A percentile compares a stretch with the other conserved stretches of the same genome.
These are phyloP conservation scores for Stropharia rugosoannulata DNA, from an alignment of 768 basidiomycete species.

Conservation along the genomic window DNA sequence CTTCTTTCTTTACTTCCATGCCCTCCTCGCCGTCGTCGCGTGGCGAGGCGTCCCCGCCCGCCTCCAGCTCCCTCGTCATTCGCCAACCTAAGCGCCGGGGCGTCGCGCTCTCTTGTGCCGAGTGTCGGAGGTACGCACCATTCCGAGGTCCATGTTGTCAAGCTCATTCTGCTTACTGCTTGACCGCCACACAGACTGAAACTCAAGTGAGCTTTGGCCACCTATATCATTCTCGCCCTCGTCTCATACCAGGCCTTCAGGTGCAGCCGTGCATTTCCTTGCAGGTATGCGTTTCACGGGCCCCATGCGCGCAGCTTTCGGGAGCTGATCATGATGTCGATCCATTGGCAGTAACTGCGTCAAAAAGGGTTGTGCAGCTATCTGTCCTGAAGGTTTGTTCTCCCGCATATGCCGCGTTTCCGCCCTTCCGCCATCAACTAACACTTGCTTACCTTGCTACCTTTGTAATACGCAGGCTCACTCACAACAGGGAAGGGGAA, in stretches of 20 bases:
- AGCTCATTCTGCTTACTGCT: slow-evolving; percentile 9
- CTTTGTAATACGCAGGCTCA: slow-evolving; percentile 41
- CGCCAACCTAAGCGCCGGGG: slow-evolving; percentile 49
- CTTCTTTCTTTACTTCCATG: slow-evolving; percentile 20
- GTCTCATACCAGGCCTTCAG: slow-evolving; percentile 28
- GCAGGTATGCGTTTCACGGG: slow-evolving; percentile 39
- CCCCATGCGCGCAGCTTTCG: slow-evolving; percentile 1
- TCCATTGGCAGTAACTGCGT: slow-evolving; percentile 46
- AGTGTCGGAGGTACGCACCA: slow-evolving; percentile 58
- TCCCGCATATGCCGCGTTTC: slow-evolving; percentile 10
- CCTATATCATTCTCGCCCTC: slow-evolving; percentile 3
- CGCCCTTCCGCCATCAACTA: slow-evolving; percentile 11
- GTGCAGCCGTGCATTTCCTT: slow-evolving; percentile 67
- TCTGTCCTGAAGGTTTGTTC: slow-evolving; percentile 61
- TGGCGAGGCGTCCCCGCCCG: slow-evolving; percentile 17
- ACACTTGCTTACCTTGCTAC: slow-evolving; percentile 3
- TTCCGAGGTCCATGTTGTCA: slow-evolving; percentile 9
- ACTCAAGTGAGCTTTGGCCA: slow-evolving; percentile 48
- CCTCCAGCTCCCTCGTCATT: slow-evolving; percentile 29
- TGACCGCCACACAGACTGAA: slow-evolving; percentile 47
- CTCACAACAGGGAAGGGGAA: slow-evolving; percentile 76
- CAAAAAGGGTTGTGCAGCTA: slow-evolving; percentile 58
- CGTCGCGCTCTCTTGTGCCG: slow-evolving; percentile 61
- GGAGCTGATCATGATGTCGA: slow-evolving; percentile 14
- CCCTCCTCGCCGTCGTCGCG: slow-evolving; percentile 23